These are phyloP conservation scores for Coemansia sp. DNA, from an alignment of 192 early-diverging fungal genomes.

Conservation along the genomic window DNA sequence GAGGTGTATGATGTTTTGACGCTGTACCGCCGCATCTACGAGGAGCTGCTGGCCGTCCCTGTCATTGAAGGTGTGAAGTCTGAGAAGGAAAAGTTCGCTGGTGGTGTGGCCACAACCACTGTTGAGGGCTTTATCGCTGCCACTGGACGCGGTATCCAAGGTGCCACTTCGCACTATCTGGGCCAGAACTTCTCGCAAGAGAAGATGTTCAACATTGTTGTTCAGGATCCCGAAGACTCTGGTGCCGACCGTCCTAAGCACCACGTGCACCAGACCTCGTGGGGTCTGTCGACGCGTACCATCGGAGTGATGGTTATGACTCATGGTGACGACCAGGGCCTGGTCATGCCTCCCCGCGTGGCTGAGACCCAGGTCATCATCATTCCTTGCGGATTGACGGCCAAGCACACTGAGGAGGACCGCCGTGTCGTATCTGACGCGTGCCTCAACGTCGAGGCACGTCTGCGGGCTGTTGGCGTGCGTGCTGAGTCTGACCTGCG, in stretches of 20 bases:
- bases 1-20: constrained; percentile 93
- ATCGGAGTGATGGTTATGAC: constrained; percentile 99
- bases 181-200: constrained; percentile 95
- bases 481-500: constrained; percentile 78
- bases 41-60: constrained; percentile 95
- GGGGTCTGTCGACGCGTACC: constrained; percentile 96
- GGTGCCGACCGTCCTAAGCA: constrained; percentile 62
- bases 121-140: constrained; percentile 97
- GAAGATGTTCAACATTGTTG: constrained; percentile 96
- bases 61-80: constrained; percentile 97
- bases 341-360: constrained; percentile 94
- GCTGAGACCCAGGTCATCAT: constrained; percentile 88
- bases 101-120: constrained; percentile 96
- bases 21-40: constrained; percentile 95
- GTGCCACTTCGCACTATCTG: constrained; percentile 96
- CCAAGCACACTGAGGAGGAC: constrained; percentile 81
- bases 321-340: constrained; percentile 98
- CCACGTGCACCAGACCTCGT: constrained; percentile 98
- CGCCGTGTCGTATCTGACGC: constrained; percentile 63
- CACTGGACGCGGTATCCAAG: constrained; percentile 98
- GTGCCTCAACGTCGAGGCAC: constrained; percentile 66
- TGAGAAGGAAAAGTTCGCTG: constrained; percentile 99
- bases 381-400: constrained; percentile 90
- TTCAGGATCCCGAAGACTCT: constrained; percentile 79
- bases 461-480: constrained; percentile 71